phyloP scores from a whole-genome alignment of 805 yeast genomes.

The Starmerella davenportii region DNA sequence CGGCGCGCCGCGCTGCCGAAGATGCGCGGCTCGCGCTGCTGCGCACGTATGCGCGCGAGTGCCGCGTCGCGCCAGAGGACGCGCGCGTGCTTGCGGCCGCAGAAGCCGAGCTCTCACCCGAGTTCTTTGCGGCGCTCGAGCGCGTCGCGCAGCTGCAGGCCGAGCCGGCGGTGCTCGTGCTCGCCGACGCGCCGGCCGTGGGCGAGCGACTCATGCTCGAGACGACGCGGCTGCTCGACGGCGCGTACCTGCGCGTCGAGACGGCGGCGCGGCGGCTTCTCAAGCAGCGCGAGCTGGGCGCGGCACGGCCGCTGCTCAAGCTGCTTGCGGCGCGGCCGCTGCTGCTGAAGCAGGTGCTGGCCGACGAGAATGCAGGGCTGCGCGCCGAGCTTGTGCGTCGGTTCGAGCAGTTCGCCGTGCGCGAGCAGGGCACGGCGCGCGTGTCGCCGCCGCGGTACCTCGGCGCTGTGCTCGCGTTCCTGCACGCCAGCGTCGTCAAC shows the following conservation, averaged over 20 bases:
- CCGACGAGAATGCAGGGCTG: constrained; percentile 49
- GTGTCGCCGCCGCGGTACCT: constrained; percentile 68
- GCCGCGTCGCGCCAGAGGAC: not conserved
- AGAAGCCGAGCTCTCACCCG: constrained; percentile 24
- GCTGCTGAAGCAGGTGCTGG: constrained; percentile 39
- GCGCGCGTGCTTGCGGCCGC: not conserved
- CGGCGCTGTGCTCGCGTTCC: constrained; percentile 76
- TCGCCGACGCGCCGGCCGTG: constrained; percentile 36
- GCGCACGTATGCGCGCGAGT: not conserved
- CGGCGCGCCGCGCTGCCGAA: not conserved
- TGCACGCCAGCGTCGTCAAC: constrained; percentile 70
- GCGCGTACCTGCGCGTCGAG: constrained; percentile 38
- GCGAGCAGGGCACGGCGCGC: constrained; percentile 22
- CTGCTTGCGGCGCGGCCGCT: constrained; percentile 24
- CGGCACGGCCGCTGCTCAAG: constrained; percentile 11
- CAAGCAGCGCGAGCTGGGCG: constrained; percentile 1
- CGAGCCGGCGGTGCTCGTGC: constrained; percentile 43
- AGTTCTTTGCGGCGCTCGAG: constrained; percentile 41
- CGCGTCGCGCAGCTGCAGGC: constrained; percentile 48
- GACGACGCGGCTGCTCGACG: constrained; percentile 30
- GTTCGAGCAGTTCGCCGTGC: constrained; percentile 30
- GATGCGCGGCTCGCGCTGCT: not conserved
- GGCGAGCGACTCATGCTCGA: constrained; percentile 24
- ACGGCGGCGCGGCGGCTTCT: constrained; percentile 24
- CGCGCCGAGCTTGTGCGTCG: constrained; percentile 48